These are phyloP conservation scores for Gomphus sp. DNA, from an alignment of 1,284 basidiomycete species.

Conservation along the genomic window DNA sequence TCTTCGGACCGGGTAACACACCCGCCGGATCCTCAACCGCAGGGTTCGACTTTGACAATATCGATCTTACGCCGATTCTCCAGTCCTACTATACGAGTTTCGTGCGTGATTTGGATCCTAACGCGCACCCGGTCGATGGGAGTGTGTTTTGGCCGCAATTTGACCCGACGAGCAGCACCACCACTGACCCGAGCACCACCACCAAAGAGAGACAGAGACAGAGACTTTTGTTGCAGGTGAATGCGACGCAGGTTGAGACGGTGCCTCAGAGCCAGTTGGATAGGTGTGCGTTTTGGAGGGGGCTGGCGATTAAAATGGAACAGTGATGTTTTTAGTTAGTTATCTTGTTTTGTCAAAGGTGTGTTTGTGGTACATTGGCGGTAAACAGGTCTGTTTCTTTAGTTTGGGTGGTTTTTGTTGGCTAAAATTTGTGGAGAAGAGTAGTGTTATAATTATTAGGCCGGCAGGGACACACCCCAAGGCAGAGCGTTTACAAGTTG, in stretches of 20 bases:
- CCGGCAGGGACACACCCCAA: no score
- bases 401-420: no score
- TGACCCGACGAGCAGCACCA: neutral
- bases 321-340: conserved; percentile 7
- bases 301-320: conserved; percentile 12
- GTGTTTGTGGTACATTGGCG: no score
- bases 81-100: conserved; percentile 13
- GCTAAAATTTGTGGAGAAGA: no score
- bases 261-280: conserved; percentile 12
- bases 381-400: no score
- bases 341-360: no score
- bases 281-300: conserved; percentile 14
- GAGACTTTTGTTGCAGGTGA: conserved; percentile 15
- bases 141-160: conserved; percentile 16
- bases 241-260: conserved; percentile 15
- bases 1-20: conserved; percentile 16
- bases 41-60: conserved; percentile 6
- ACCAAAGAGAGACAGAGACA: neutral
- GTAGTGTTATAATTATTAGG: no score
- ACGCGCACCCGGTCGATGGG: conserved; percentile 4
- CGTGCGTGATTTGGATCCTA: conserved; percentile 15
- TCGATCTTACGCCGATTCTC: conserved; percentile 6
- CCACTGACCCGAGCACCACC: no score
- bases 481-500: no score
- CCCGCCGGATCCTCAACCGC: conserved; percentile 10